Evolutionary conservation across 441 rosid species (phyloP), one percentile per base, ranked within the genome.

Genomic region (Mallotus repandus): DNA sequence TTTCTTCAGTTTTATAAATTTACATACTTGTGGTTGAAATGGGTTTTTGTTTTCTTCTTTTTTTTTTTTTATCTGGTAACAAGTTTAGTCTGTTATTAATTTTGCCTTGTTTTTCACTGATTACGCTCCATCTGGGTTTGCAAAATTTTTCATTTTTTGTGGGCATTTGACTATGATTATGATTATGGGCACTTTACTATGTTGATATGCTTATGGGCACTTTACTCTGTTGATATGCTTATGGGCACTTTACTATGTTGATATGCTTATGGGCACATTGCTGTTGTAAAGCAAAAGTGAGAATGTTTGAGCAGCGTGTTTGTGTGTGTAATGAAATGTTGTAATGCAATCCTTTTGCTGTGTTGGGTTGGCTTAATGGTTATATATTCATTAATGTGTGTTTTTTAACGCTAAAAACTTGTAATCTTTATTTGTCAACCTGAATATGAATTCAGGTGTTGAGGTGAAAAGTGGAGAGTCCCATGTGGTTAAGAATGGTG

Each of bases 391-490:
- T 19, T 11, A 25, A 11, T 5, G 11, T 58, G 14, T 22, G 14
- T 58, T 54, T 54, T 21, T 56, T 13, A 56, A 9, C 18, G 13
- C 3, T 10, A 14, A 4, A 60, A 32, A 15, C 15, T 14, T 60
- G 41, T 60, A 59, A 8, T 71, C 29, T 66, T 29, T 9, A 56
- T 19, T 45, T 65, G 7, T 4, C 9, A 1, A 11, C 54, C 19
- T n/a, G 48, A 22, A 46, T 60, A 29, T 15, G 5, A 66, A n/a
- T 74, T 45, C 81, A 93, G 98, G 97, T 83, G 87, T 83, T 81
- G 97, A 94, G 77, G 93, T 92, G 16, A 89, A 86, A 83, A 72
- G 81, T 79, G 91, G 95, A 5, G 69, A 56, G 64, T 69, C 85
- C 1, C 74, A 82, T 25, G 21, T 11, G 63, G 87, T 90, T 57